phyloP scores from a whole-genome alignment of 176 grass and related monocot species.

The Eragrostis curvula region DNA sequence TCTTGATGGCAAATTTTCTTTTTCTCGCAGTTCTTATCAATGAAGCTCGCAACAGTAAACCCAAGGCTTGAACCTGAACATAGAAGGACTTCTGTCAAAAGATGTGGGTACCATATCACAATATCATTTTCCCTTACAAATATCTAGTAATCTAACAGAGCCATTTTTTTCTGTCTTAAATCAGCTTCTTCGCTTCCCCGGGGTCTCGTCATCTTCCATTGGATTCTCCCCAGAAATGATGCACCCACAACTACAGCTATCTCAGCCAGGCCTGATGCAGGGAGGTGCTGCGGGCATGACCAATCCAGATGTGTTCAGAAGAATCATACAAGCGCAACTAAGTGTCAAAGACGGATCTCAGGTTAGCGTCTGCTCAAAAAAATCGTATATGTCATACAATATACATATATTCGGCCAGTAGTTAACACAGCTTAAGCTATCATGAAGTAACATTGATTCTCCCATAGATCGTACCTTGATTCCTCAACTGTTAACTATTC shows the following conservation, averaged over 20 bases:
- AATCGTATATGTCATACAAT: neutral
- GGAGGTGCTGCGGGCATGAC: conserved; percentile 54
- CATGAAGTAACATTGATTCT: neutral
- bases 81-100: conserved; percentile 85
- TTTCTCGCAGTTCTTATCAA: conserved; percentile 80
- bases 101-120: conserved; percentile 58
- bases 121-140: conserved; percentile 3
- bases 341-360: conserved; percentile 59
- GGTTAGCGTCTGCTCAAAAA: conserved; percentile 47
- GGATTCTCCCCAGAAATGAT: conserved; percentile 83
- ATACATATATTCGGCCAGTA: neutral
- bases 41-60: conserved; percentile 94
- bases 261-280: conserved; percentile 72
- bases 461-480: neutral
- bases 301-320: conserved; percentile 69
- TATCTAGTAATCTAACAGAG: conserved; percentile 16
- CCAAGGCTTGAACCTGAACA: conserved; percentile 88
- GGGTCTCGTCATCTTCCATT: conserved; percentile 69
- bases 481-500: too few relatives aligned
- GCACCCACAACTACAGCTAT: conserved; percentile 74
- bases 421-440: conserved; percentile 8
- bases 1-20: neutral
- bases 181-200: conserved; percentile 82
- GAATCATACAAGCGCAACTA: conserved; percentile 72
- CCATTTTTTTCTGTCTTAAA: conserved; percentile 4